These are phyloP conservation scores for Xylaria sp. DNA, from an alignment of 2,329 filamentous ascomycete genomes.

Conservation along the genomic window DNA sequence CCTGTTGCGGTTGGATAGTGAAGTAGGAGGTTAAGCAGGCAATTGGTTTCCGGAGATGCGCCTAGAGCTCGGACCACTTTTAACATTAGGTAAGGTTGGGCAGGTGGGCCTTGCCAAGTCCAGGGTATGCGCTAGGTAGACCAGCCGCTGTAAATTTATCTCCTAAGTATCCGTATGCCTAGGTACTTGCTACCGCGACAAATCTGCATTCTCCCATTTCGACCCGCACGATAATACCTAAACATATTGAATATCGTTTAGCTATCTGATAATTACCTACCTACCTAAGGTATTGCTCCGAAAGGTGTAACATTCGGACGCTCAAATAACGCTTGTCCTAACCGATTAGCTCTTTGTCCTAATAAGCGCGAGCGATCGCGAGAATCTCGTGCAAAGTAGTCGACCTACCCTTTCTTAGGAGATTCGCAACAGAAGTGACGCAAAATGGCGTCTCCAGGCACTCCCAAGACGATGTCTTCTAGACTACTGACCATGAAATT, in stretches of 20 bases:
- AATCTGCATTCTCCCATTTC: background rate
- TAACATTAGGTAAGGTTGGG: conserved; percentile 2
- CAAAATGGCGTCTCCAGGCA: conserved; percentile 63
- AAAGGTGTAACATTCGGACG: background rate
- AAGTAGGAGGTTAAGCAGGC: conserved; percentile 39
- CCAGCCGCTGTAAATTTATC: conserved; percentile 4
- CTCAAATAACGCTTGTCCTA: background rate
- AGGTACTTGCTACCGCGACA: background rate
- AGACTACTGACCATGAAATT: conserved; percentile 96
- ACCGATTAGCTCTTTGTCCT: background rate
- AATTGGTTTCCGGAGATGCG: conserved; percentile 33
- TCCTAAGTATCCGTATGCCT: background rate
- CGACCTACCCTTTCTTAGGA: background rate
- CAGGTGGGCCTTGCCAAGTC: background rate
- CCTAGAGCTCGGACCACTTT: conserved; percentile 41
- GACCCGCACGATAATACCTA: background rate
- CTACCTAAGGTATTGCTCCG: background rate
- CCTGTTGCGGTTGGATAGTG: conserved; percentile 30
- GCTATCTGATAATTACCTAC: background rate
- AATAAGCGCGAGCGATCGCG: background rate
- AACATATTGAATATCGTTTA: background rate
- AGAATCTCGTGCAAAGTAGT: background rate
- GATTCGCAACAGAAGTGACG: conserved; percentile 9
- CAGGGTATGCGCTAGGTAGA: background rate
- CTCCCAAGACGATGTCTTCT: conserved; percentile 81